Evolutionary conservation across 2,329 filamentous ascomycete species (phyloP).

Genomic region (Trichoderma arundinaceum): DNA sequence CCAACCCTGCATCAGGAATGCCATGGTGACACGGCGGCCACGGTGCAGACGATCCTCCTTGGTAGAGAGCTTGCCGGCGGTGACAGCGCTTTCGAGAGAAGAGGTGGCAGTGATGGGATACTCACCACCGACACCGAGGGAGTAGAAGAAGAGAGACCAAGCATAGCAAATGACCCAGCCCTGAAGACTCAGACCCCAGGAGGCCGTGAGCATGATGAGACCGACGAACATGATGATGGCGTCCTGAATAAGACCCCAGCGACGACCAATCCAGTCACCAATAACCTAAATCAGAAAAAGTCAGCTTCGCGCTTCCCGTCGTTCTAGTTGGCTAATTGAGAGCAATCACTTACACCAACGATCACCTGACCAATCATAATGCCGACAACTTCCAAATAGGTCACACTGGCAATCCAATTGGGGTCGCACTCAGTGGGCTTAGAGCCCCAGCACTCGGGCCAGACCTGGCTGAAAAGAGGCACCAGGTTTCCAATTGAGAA

Average conservation of each 20-base stretch:
- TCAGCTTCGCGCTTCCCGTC: conserved; percentile 26
- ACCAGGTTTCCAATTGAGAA: conserved; percentile 96
- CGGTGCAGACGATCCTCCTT: conserved; percentile 93
- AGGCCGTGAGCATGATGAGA: conserved; percentile 87
- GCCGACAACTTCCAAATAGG: conserved; percentile 90
- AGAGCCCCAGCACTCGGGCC: conserved; percentile 75
- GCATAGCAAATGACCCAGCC: conserved; percentile 98
- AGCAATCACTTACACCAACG: conserved; percentile 71
- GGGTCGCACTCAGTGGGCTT: conserved; percentile 66
- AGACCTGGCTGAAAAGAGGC: conserved; percentile 77
- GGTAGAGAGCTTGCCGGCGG: conserved; percentile 86
- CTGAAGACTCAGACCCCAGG: conserved; percentile 85
- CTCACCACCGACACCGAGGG: conserved; percentile 75
- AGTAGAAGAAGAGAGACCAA: conserved; percentile 85
- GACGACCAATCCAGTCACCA: conserved; percentile 80
- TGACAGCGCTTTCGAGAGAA: conserved; percentile 88
- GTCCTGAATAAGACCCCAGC: conserved; percentile 95
- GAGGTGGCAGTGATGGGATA: conserved; percentile 97
- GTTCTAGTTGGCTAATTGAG: neutral
- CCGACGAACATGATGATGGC: conserved; percentile 92
- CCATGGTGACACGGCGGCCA: conserved; percentile 92
- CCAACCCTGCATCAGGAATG: conserved; percentile 99
- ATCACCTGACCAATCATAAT: conserved; percentile 93
- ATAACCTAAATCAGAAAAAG: conserved; percentile 51
- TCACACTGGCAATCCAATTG: conserved; percentile 83